Percentiles rank a stretch among this genome's conserved stretches.
These are phyloP conservation scores for Geosmithia morbida DNA, from an alignment of 2,329 filamentous ascomycete species.

Conservation along the genomic window DNA sequence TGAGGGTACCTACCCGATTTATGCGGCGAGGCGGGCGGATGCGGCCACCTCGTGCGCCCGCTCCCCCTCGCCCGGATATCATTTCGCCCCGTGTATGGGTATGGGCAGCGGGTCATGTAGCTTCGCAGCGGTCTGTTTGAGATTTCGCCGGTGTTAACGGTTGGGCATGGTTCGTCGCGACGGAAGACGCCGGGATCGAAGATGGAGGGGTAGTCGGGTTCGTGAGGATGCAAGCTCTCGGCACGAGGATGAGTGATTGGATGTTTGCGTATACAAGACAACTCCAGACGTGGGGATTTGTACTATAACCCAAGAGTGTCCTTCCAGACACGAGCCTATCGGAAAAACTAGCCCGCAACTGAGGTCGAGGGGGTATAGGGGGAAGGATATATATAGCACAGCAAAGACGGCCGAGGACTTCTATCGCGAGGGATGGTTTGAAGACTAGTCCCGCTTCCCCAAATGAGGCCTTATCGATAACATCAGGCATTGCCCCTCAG, in stretches of 20 bases:
- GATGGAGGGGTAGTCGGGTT: not conserved
- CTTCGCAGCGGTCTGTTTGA: not conserved
- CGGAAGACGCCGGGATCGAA: not conserved
- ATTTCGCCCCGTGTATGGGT: conserved; percentile 11
- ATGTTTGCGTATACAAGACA: too few relatives aligned
- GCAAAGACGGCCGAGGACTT: not conserved
- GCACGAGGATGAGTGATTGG: too few relatives aligned
- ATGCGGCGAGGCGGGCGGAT: conserved; percentile 28
- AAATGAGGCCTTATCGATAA: not conserved
- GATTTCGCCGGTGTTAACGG: not conserved
- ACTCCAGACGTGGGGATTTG: too few relatives aligned
- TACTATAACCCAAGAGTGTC: too few relatives aligned
- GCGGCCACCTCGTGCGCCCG: conserved; percentile 20
- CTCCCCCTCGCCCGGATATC: conserved; percentile 34
- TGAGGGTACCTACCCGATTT: conserved; percentile 20
- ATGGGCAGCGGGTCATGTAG: not conserved
- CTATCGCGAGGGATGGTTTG: not conserved
- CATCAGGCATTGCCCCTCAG: not conserved
- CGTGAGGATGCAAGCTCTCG: not conserved
- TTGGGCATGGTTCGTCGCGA: not conserved
- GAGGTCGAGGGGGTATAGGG: too few relatives aligned
- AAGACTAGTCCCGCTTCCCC: not conserved
- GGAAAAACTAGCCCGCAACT: too few relatives aligned
- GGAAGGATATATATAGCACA: not conserved
- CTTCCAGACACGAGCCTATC: not conserved